Evolutionary conservation across 805 yeast species (phyloP).

Genomic region (Metschnikowia cerradonensis): DNA sequence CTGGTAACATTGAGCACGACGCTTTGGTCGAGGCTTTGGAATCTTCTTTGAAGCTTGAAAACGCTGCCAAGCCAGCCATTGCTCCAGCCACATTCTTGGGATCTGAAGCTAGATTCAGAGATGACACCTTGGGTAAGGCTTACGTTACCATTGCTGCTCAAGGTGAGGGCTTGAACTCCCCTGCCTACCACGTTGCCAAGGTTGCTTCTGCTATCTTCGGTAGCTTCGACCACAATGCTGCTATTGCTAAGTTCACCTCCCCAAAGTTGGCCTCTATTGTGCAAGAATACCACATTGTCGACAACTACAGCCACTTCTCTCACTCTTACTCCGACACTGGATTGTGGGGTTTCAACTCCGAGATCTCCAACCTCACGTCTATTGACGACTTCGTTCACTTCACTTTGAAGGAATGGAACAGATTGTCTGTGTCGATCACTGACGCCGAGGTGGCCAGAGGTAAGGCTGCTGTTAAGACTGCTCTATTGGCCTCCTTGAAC

Average conservation of each 20-base stretch:
- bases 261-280: conserved; percentile 68
- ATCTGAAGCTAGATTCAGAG: conserved; percentile 84
- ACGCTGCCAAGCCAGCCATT: conserved; percentile 47
- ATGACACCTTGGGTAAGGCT: conserved; percentile 79
- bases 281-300: conserved; percentile 69
- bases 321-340: conserved; percentile 72
- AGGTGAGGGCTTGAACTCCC: conserved; percentile 63
- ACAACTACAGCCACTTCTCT: conserved; percentile 68
- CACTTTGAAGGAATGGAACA: conserved; percentile 82
- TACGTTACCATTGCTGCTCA: conserved; percentile 71
- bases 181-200: conserved; percentile 64
- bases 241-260: conserved; percentile 50
- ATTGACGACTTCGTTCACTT: conserved; percentile 79
- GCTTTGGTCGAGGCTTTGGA: conserved; percentile 64
- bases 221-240: conserved; percentile 50
- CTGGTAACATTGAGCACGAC: conserved; percentile 71
- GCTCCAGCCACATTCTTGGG: conserved; percentile 70
- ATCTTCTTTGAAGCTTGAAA: conserved; percentile 43
- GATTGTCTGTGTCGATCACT: conserved; percentile 70
- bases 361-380: conserved; percentile 52
- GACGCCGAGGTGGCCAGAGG: conserved; percentile 78
- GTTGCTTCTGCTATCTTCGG: conserved; percentile 65
- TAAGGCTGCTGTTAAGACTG: conserved; percentile 65
- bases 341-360: conserved; percentile 77
- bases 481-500: conserved; percentile 48